A percentile compares a stretch with the other conserved stretches of the same genome.
These are phyloP conservation scores for Mortierella sp. DNA, from an alignment of 371 early-diverging fungal species.

Conservation along the genomic window DNA sequence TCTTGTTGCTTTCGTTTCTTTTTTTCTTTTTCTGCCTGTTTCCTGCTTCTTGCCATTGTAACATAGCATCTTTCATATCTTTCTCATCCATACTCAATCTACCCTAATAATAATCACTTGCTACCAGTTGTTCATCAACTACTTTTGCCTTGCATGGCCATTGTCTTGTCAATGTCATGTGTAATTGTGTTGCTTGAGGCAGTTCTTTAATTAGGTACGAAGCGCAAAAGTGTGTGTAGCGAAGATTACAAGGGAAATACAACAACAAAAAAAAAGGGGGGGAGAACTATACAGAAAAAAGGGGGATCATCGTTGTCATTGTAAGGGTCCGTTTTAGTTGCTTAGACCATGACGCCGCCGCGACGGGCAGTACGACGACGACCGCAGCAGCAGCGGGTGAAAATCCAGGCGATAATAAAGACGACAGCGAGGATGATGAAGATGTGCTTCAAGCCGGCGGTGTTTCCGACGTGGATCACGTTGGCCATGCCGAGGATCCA, in stretches of 20 bases:
- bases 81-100: no score
- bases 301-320: not conserved
- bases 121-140: not conserved
- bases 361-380: slow-evolving; percentile 22
- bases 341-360: slow-evolving; percentile 24
- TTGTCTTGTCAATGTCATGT: not conserved
- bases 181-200: not conserved
- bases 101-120: slow-evolving; percentile 1
- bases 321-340: not conserved
- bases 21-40: not conserved
- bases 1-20: not conserved
- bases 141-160: not conserved
- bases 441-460: slow-evolving; percentile 42
- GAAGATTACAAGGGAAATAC: not conserved
- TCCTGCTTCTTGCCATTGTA: slow-evolving; percentile 8
- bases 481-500: slow-evolving; percentile 37
- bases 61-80: not conserved
- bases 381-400: slow-evolving; percentile 36
- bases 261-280: not conserved
- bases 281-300: not conserved
- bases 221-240: not conserved
- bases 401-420: slow-evolving; percentile 47
- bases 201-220: not conserved
- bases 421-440: slow-evolving; percentile 38
- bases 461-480: slow-evolving; percentile 26